Evolutionary conservation across 2,329 filamentous ascomycete species (phyloP), one percentile per base, ranked within the genome.

Genomic region (Phaeosphaeriaceae sp.): DNA sequence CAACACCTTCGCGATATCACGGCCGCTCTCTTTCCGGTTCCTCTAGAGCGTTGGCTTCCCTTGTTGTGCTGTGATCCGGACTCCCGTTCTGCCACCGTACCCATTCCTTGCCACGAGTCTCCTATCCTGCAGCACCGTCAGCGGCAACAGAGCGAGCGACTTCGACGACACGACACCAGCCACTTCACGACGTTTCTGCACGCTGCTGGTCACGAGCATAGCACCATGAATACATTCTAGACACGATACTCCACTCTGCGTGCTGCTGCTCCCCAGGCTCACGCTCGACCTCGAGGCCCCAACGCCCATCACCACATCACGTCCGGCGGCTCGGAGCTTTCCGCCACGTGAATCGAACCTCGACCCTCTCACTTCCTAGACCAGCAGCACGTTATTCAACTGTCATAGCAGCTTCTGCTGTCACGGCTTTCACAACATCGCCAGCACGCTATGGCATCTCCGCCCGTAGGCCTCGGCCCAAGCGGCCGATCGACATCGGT

Each of bases 361-460:
- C 54, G 53, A 36, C 44, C 45, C 31, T 22, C 27, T 42, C 15
- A 22, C 47, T 20, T 51, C 22, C 19, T n/a, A 27, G 24, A 36
- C 36, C 31, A 19, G 54, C 24, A 54, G 21, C 22, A 27, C 36
- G 20, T 17, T 36, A 7, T 3, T 11, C 31, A 36, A 3, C 13
- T 36, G 9, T 36, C 31, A 11, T 7, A 11, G 31, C 7, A 11
- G 3, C 31, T 13, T 3, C 11, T 11, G 13, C 9, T 36, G 3
- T 3, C 11, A 13, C 31, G 31, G 13, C 24, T 25, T 56, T 20
- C 31, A 25, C 25, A 36, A 36, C 31, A 3, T 51, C 54, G 51
- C 50, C 55, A 45, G 51, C 56, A 52, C 68, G 66, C 51, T 61
- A 77, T 77, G 75, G 62, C 71, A 40, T 70, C 73, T 31, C 58